Conservation (phyloP, 2,329 filamentous ascomycete species). For the Zasmidium citrigriseum region DNA sequence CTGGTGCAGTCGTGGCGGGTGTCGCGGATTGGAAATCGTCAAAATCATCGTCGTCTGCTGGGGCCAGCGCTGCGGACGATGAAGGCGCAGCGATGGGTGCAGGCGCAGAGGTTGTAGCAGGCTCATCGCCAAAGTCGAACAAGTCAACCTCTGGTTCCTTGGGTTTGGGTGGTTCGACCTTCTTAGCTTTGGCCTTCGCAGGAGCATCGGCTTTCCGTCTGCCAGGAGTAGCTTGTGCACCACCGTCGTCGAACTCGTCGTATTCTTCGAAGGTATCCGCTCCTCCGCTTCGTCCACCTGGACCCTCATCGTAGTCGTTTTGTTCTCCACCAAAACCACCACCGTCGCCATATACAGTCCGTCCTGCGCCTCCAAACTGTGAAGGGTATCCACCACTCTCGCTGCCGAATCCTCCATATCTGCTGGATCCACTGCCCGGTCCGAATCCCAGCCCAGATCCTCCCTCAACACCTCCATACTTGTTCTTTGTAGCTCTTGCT, state of each 20-base stretch:
- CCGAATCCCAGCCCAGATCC: slow-evolving; percentile 63
- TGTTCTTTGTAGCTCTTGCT: slow-evolving; percentile 83
- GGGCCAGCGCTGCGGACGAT: slow-evolving; percentile 25
- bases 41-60: slow-evolving; percentile 80
- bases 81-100: slow-evolving; percentile 45
- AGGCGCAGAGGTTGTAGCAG: slow-evolving; percentile 55
- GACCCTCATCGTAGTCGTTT: slow-evolving; percentile 62
- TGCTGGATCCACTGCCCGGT: slow-evolving; percentile 54
- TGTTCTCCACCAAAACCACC: slow-evolving; percentile 85
- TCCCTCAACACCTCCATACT: slow-evolving; percentile 93
- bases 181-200: slow-evolving; percentile 53
- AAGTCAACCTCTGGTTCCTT: slow-evolving; percentile 90
- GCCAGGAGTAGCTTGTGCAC: slow-evolving; percentile 51
- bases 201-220: slow-evolving; percentile 51
- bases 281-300: slow-evolving; percentile 55
- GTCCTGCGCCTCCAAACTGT: slow-evolving; percentile 66
- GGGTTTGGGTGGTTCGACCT: slow-evolving; percentile 71
- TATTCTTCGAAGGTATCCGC: slow-evolving; percentile 86
- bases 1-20: slow-evolving; percentile 54
- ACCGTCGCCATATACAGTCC: slow-evolving; percentile 88
- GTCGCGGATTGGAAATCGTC: slow-evolving; percentile 95
- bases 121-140: slow-evolving; percentile 81
- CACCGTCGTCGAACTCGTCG: slow-evolving; percentile 87
- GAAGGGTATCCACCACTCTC: slow-evolving; percentile 54
- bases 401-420: slow-evolving; percentile 90